Percentiles rank a stretch among this genome's conserved stretches.
These are phyloP conservation scores for Camellia granthamiana DNA, from an alignment of 148 eudicot genomes.

Conservation along the genomic window DNA sequence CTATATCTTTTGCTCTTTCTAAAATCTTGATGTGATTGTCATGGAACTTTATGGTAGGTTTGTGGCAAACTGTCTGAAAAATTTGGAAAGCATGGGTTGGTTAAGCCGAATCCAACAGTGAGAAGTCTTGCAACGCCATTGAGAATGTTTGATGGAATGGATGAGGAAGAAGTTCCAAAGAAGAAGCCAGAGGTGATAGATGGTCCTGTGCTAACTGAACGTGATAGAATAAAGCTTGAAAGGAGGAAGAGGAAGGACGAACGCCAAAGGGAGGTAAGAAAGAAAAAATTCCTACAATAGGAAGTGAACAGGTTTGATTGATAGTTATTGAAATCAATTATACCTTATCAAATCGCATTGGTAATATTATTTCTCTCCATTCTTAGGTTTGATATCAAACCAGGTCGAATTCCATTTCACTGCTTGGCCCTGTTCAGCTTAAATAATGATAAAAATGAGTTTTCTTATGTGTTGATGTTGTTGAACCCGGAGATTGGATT, in stretches of 20 bases:
- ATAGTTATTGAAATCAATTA: not conserved
- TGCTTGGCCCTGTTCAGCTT: not conserved
- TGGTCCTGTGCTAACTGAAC: constrained; percentile 90
- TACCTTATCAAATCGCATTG: not conserved
- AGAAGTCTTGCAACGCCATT: constrained; percentile 84
- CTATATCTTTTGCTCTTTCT: not conserved
- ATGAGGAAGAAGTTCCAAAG: constrained; percentile 70
- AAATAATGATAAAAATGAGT: not conserved
- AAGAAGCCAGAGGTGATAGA: constrained; percentile 88
- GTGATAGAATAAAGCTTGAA: constrained; percentile 90
- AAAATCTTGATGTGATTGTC: not conserved
- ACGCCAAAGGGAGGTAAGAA: constrained; percentile 88
- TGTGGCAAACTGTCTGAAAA: constrained; percentile 77
- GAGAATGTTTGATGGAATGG: constrained; percentile 88
- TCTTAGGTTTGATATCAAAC: not conserved
- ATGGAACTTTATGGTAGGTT: constrained; percentile 38
- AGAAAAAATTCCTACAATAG: not conserved
- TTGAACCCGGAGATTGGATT: not conserved
- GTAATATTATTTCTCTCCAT: not conserved
- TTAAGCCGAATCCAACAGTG: constrained; percentile 73
- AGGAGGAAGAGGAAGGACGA: constrained; percentile 94
- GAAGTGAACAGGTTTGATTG: not conserved
- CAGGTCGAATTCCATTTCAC: not conserved
- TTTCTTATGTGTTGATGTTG: not conserved
- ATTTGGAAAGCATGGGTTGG: constrained; percentile 92